Conservation (phyloP, 768 basidiomycete genomes). For the Gymnopilus dilepis region DNA sequence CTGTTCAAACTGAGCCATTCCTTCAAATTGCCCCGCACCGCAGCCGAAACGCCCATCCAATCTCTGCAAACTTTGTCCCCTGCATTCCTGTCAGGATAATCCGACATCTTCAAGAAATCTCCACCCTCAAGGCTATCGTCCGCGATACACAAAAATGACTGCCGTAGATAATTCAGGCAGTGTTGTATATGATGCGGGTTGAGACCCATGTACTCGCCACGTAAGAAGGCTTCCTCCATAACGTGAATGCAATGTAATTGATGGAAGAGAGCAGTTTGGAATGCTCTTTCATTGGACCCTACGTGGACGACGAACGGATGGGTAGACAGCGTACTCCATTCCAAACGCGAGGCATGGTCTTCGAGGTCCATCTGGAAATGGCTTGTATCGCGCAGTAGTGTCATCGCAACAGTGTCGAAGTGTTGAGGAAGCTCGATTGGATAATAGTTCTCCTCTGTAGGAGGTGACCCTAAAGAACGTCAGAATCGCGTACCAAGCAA, state of each 20-base stretch:
- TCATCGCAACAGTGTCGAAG: conserved; percentile 7
- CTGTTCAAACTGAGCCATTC: neutral
- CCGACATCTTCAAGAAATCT: conserved; percentile 28
- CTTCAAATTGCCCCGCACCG: conserved; percentile 3
- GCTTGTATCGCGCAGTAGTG: conserved; percentile 2
- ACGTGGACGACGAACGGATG: conserved; percentile 16
- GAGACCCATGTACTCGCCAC: conserved; percentile 13
- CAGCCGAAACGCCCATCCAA: conserved; percentile 3
- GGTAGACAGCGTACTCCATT: conserved; percentile 13
- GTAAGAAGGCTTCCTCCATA: conserved; percentile 22
- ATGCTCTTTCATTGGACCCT: conserved; percentile 19
- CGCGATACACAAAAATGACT: conserved; percentile 40
- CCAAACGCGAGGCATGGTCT: conserved; percentile 1
- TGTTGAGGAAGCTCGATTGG: conserved; percentile 3
- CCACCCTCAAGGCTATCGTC: conserved; percentile 37
- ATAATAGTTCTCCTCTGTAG: neutral
- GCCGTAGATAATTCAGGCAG: conserved; percentile 43
- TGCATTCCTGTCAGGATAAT: neutral
- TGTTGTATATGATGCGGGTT: conserved; percentile 34
- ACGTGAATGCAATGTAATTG: conserved; percentile 33
- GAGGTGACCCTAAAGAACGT: neutral
- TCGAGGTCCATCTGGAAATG: conserved; percentile 7
- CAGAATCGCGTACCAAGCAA: neutral
- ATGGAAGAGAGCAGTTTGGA: conserved; percentile 31
- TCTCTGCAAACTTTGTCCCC: conserved; percentile 10